Evolutionary conservation across 108 stramenopile genomes (phyloP), one percentile per base, ranked within the genome.

Genomic region (Cyclotella distinguenda): DNA sequence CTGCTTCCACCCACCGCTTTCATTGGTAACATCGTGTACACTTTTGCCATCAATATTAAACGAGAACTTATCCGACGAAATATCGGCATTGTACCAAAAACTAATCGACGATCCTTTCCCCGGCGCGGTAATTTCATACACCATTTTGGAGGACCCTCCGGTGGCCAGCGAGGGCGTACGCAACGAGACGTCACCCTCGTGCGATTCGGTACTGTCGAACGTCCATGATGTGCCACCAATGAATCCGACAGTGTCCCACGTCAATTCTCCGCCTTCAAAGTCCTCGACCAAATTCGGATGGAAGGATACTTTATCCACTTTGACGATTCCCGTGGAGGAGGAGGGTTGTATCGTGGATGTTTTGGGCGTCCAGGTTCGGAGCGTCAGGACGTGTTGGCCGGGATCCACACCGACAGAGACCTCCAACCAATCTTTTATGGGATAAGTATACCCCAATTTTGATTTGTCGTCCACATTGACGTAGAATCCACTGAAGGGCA

Each of bases 401-500:
- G 47, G 34, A 2, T 60, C 49, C 3, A 72, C 55, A 15, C 46
- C 5, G 6, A 72, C 23, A 15, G 61, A 12, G 0, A 58, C 21
- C 22, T 42, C 26, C 5, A 33, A 13, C 63, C 63, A 72, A 8
- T 32, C 47, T 22, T 6, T 16, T 9, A 26, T 50, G 0, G 51
- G 52, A 44, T 55, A 64, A 18, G 71, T 72, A 33, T 64, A 72
- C 33, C 71, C 71, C 46, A 28, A 25, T 38, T 59, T 42, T 9
- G 61, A 64, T 9, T 19, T 35, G 10, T 43, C 56, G 38, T 64
- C 71, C 11, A 72, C 15, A 35, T 72, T 51, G 35, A 64, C 33
- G 32, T 58, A 64, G 51, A 45, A 58, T 31, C 63, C 56, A 72
- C 63, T 72, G 34, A n/a, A 63, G 5, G 71, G 71, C 71, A 72